These are phyloP conservation scores for Zymoseptoria ardabiliae DNA, from an alignment of 2,329 filamentous ascomycete species.

Conservation along the genomic window DNA sequence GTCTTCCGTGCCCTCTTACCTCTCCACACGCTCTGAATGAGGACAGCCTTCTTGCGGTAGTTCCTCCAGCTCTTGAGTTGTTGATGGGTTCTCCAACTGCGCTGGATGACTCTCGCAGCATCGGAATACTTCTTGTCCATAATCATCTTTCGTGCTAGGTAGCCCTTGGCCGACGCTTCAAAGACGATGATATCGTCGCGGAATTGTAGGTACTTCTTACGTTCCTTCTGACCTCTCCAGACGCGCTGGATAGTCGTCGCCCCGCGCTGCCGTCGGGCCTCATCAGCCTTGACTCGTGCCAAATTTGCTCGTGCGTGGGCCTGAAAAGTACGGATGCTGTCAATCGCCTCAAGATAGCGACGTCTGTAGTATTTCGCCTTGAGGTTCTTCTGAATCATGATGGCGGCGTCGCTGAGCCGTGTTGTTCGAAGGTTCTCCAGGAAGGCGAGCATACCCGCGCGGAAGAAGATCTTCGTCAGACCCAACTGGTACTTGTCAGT, in stretches of 20 bases:
- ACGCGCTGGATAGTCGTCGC: constrained; percentile 92
- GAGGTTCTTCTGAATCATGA: constrained; percentile 98
- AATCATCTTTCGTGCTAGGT: constrained; percentile 80
- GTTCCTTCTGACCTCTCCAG: constrained; percentile 87
- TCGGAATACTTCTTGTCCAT: constrained; percentile 91
- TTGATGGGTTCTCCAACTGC: constrained; percentile 75
- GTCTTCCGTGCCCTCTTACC: constrained; percentile 70
- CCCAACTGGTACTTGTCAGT: constrained; percentile 96
- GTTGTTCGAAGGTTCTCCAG: constrained; percentile 88
- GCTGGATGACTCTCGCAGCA: constrained; percentile 82
- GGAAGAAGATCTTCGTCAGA: constrained; percentile 98
- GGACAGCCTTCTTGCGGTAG: constrained; percentile 80
- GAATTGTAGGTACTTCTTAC: constrained; percentile 70
- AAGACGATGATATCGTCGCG: constrained; percentile 79
- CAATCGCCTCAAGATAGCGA: constrained; percentile 79
- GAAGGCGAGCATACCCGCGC: constrained; percentile 96
- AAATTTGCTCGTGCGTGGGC: constrained; percentile 68
- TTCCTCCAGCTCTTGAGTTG: constrained; percentile 76
- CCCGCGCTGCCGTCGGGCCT: constrained; percentile 74
- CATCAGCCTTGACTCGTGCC: constrained; percentile 69
- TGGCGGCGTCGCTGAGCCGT: constrained; percentile 84
- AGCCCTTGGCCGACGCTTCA: constrained; percentile 86
- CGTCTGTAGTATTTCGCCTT: constrained; percentile 91
- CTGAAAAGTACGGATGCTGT: constrained; percentile 74
- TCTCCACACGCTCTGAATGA: constrained; percentile 90